These are phyloP conservation scores for Ganoderma boninense DNA, from an alignment of 1,284 basidiomycete species.

Conservation along the genomic window DNA sequence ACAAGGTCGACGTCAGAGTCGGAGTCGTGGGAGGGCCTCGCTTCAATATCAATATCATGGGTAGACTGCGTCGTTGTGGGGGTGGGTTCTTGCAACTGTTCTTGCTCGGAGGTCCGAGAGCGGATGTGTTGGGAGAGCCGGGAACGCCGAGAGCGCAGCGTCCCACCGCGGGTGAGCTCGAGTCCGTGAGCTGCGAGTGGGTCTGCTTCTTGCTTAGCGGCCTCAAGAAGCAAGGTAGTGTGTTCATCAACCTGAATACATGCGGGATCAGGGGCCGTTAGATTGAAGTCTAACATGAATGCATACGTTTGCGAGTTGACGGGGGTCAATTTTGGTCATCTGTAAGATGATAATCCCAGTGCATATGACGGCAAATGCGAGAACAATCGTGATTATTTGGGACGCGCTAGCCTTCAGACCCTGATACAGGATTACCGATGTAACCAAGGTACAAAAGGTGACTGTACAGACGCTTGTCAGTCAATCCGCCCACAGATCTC, in stretches of 20 bases:
- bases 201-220: constrained; percentile 40
- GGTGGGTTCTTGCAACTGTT: constrained; percentile 15
- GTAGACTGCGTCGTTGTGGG: constrained; percentile 20
- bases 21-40: constrained; percentile 18
- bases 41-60: constrained; percentile 29
- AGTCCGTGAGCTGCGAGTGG: constrained; percentile 33
- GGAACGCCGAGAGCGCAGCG: constrained; percentile 37
- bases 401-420: constrained; percentile 64
- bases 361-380: constrained; percentile 64
- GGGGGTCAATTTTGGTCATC: constrained; percentile 69
- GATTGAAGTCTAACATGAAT: background rate
- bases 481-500: background rate
- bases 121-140: constrained; percentile 25
- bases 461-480: constrained; percentile 38
- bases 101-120: constrained; percentile 22
- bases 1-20: constrained; percentile 33
- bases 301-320: constrained; percentile 46
- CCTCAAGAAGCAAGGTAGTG: constrained; percentile 40
- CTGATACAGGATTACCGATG: constrained; percentile 67
- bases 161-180: constrained; percentile 33
- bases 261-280: background rate
- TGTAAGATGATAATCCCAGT: constrained; percentile 72
- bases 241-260: constrained; percentile 37
- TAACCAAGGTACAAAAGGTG: constrained; percentile 63
- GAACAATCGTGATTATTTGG: constrained; percentile 67